These are phyloP conservation scores for Berberis vulgaris DNA, from an alignment of 164 flowering plant species.

Conservation along the genomic window DNA sequence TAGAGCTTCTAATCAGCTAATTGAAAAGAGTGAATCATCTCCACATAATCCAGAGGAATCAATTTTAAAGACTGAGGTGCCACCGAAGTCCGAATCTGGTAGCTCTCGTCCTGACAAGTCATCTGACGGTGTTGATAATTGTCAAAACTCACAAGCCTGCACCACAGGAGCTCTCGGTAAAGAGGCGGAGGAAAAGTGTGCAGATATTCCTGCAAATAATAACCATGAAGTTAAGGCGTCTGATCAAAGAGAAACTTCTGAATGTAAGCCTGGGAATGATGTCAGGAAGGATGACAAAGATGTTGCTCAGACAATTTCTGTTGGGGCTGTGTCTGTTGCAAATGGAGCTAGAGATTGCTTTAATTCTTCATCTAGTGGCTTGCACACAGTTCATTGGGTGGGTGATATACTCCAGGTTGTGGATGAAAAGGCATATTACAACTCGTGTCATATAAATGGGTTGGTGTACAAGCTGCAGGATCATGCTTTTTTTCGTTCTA, in stretches of 20 bases:
- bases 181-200: slow-evolving; percentile 12
- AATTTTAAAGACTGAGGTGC: slow-evolving; percentile 16
- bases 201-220: slow-evolving; percentile 19
- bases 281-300: slow-evolving; percentile 21
- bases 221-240: slow-evolving; percentile 10
- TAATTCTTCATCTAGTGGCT: slow-evolving; percentile 20
- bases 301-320: slow-evolving; percentile 16
- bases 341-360: slow-evolving; percentile 17
- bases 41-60: slow-evolving; percentile 12
- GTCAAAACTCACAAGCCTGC: slow-evolving; percentile 16
- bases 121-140: slow-evolving; percentile 13
- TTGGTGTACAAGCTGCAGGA: slow-evolving; percentile 53
- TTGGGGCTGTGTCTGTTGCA: slow-evolving; percentile 18
- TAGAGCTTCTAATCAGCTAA: slow-evolving; percentile 21
- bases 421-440: slow-evolving; percentile 50
- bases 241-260: slow-evolving; percentile 16
- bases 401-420: slow-evolving; percentile 40
- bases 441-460: slow-evolving; percentile 57
- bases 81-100: slow-evolving; percentile 7
- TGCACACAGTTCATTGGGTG: slow-evolving; percentile 54
- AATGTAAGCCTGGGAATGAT: slow-evolving; percentile 13
- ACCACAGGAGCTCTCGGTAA: slow-evolving; percentile 13
- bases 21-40: slow-evolving; percentile 17
- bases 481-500: slow-evolving; percentile 51
- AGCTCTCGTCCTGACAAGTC: slow-evolving; percentile 10